A percentile compares a stretch with the other conserved stretches of the same genome.
phyloP scores from a whole-genome alignment of 2,329 filamentous ascomycete genomes.

The Aspergillus fumigatus region DNA sequence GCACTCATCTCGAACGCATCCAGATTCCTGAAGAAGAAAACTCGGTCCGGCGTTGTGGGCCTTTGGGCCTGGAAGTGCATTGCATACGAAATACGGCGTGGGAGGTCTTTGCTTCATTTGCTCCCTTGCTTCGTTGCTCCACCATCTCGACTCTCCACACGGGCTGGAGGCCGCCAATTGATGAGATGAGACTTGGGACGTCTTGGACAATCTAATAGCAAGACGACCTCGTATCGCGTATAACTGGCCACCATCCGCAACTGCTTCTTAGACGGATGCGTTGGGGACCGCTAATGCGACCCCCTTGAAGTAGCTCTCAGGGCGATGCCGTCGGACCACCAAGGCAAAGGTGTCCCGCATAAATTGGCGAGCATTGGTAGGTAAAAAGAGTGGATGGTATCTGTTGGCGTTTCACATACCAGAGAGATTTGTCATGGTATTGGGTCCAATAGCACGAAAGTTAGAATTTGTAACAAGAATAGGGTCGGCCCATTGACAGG shows the following conservation, averaged over 20 bases:
- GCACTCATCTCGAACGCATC: background rate
- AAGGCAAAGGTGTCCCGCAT: background rate
- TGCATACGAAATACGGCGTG: background rate
- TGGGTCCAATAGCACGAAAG: background rate
- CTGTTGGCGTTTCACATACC: background rate
- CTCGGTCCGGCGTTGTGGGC: background rate
- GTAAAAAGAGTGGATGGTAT: background rate
- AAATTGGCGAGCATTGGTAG: background rate
- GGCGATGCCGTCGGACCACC: too few species aligned
- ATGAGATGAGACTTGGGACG: background rate
- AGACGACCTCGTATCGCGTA: background rate
- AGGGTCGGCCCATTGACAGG: too few species aligned
- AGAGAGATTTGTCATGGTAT: background rate
- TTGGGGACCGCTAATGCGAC: background rate
- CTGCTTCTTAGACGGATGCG: background rate
- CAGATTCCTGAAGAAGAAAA: background rate
- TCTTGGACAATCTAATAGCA: background rate
- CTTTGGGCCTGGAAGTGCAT: background rate
- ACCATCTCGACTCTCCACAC: background rate
- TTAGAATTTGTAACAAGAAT: background rate
- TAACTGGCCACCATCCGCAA: background rate
- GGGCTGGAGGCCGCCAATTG: background rate
- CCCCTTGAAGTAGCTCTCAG: background rate
- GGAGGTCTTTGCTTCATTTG: background rate
- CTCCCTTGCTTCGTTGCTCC: background rate